phyloP scores from a whole-genome alignment of 1,284 basidiomycete genomes.

The Tilletia setariae region DNA sequence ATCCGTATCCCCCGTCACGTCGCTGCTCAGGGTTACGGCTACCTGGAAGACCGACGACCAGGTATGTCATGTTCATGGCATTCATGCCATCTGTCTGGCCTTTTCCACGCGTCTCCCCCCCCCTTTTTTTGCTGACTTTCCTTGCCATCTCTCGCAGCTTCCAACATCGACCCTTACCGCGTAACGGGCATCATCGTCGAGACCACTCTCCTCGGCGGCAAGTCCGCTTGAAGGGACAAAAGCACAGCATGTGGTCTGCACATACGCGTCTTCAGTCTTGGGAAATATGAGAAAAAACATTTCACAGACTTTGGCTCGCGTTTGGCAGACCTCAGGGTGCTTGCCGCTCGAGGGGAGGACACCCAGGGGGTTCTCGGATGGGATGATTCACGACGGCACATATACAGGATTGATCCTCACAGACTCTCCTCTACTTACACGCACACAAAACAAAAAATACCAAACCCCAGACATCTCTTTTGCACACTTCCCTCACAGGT shows the following conservation, averaged over 20 bases:
- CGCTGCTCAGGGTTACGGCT: slow-evolving; percentile 85
- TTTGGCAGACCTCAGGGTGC: neutral
- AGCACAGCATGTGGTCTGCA: neutral
- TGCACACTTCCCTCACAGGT: too few species aligned
- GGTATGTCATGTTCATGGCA: too few species aligned
- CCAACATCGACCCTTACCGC: slow-evolving; percentile 79
- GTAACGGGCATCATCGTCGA: slow-evolving; percentile 73
- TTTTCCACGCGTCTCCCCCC: too few species aligned
- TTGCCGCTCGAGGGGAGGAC: neutral
- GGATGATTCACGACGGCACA: neutral
- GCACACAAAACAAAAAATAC: too few species aligned
- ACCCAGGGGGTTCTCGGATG: slow-evolving; percentile 4
- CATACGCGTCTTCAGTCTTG: neutral
- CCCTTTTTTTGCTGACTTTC: too few species aligned
- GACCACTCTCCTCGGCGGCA: slow-evolving; percentile 66
- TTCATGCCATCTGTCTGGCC: too few species aligned
- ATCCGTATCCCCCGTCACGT: slow-evolving; percentile 80
- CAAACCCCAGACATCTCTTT: too few species aligned
- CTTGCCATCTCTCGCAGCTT: slow-evolving; percentile 60
- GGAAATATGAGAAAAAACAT: neutral
- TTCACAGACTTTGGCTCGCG: neutral
- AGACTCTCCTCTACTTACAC: too few species aligned
- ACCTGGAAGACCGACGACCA: slow-evolving; percentile 72
- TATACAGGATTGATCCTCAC: too few species aligned
- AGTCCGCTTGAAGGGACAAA: neutral